phyloP scores from a whole-genome alignment of 1,284 basidiomycete genomes.

The Rhodotorula sp. region DNA sequence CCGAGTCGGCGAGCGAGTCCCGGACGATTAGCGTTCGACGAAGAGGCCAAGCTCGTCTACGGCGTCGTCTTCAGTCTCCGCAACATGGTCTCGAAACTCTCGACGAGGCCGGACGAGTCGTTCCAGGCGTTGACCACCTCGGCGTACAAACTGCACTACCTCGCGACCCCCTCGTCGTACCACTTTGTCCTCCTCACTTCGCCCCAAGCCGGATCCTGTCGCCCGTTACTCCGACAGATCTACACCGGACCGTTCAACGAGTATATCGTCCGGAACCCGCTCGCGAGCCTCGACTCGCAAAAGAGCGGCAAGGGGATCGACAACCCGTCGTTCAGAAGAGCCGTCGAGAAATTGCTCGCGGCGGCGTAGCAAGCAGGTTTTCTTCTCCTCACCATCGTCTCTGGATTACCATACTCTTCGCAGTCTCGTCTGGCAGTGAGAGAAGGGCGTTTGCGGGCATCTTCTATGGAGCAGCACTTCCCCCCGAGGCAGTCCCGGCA shows the following conservation, averaged over 20 bases:
- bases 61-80: constrained; percentile 87
- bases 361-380: background rate
- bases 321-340: constrained; percentile 59
- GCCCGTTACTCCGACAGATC: constrained; percentile 79
- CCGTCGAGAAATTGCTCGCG: constrained; percentile 38
- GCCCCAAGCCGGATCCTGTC: constrained; percentile 53
- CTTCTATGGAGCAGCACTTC: background rate
- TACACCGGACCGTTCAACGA: constrained; percentile 91
- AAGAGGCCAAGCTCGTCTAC: constrained; percentile 96
- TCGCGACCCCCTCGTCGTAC: constrained; percentile 87
- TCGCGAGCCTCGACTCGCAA: constrained; percentile 55
- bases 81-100: constrained; percentile 90
- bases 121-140: constrained; percentile 90
- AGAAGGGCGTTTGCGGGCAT: background rate
- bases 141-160: constrained; percentile 87
- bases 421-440: background rate
- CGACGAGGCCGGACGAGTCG: constrained; percentile 68
- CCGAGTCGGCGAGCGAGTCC: background rate
- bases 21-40: constrained; percentile 78
- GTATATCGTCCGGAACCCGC: constrained; percentile 86
- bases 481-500: constrained; percentile 1
- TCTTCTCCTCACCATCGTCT: too few species aligned
- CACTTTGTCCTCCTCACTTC: constrained; percentile 87
- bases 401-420: background rate
- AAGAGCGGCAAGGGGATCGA: constrained; percentile 67